These are phyloP conservation scores for Ensete glaucum DNA, from an alignment of 176 grass and related monocot genomes.

Conservation along the genomic window DNA sequence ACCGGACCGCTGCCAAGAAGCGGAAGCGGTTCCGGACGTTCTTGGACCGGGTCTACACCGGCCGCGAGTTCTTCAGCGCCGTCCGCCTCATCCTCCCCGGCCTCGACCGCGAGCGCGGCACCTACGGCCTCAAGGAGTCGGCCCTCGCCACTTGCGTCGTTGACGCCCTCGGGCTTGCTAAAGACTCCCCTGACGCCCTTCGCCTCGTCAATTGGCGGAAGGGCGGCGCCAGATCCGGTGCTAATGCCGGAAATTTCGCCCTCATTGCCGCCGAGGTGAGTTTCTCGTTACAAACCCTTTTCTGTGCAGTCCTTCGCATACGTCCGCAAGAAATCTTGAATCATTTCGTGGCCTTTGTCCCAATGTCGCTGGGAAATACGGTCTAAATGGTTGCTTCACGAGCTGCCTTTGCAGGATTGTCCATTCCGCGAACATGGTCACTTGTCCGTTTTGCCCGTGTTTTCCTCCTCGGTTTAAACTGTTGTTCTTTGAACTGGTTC, in stretches of 20 bases:
- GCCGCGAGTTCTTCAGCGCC: slow-evolving; percentile 66
- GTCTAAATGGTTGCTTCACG: too few relatives aligned
- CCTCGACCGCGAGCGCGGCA: slow-evolving; percentile 78
- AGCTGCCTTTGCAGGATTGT: too few relatives aligned
- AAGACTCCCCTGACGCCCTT: slow-evolving; percentile 72
- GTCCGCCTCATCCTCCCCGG: slow-evolving; percentile 58
- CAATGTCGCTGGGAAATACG: too few relatives aligned
- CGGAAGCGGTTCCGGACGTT: slow-evolving; percentile 65
- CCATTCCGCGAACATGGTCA: too few relatives aligned
- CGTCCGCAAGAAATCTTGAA: too few relatives aligned
- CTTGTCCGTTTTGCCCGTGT: too few relatives aligned
- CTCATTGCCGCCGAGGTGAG: slow-evolving; percentile 79
- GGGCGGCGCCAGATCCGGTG: slow-evolving; percentile 31
- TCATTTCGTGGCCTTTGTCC: too few relatives aligned
- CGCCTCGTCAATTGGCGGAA: slow-evolving; percentile 80
- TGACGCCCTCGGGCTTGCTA: slow-evolving; percentile 79
- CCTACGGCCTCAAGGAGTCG: slow-evolving; percentile 93
- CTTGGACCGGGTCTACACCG: slow-evolving; percentile 63
- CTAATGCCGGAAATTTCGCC: slow-evolving; percentile 80
- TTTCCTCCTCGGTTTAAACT: too few relatives aligned
- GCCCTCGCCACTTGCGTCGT: slow-evolving; percentile 58
- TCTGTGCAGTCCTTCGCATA: neutral
- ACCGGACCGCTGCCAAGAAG: slow-evolving; percentile 58
- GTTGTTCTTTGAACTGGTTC: too few relatives aligned
- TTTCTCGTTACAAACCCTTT: neutral